These are phyloP conservation scores for Tillandsia leiboldiana DNA, from an alignment of 176 grass and related monocot genomes.

Conservation along the genomic window DNA sequence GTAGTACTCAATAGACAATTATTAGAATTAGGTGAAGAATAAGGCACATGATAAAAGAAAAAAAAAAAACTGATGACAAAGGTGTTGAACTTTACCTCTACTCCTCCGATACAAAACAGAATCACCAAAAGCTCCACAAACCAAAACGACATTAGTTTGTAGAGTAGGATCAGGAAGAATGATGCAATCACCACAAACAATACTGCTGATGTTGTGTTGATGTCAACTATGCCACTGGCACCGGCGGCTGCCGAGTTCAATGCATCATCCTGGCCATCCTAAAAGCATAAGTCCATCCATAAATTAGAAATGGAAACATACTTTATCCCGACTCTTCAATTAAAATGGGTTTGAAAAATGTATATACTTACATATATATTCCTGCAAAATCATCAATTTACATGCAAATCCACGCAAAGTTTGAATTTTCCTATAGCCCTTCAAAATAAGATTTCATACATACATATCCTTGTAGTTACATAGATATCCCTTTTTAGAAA, in stretches of 20 bases:
- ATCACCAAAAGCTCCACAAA: slow-evolving; percentile 94
- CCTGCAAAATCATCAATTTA: no score
- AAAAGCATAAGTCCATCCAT: neutral
- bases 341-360: no score
- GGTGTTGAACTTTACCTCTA: slow-evolving; percentile 55
- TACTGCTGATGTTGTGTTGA: slow-evolving; percentile 71
- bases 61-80: slow-evolving; percentile 8
- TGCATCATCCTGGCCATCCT: slow-evolving; percentile 73
- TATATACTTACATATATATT: no score
- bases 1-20: slow-evolving; percentile 11
- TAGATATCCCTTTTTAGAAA: neutral
- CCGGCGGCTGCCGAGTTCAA: slow-evolving; percentile 41
- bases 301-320: neutral
- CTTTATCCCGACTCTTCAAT: neutral
- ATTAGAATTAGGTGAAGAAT: neutral
- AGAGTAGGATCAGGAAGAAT: slow-evolving; percentile 81
- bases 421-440: no score
- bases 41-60: slow-evolving; percentile 7
- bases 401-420: no score
- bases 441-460: no score
- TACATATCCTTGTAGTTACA: no score
- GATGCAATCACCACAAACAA: slow-evolving; percentile 91
- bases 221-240: slow-evolving; percentile 72
- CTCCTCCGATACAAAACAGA: slow-evolving; percentile 94
- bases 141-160: slow-evolving; percentile 87